These are phyloP conservation scores for Boletus sp. DNA, from an alignment of 1,284 basidiomycete species.

Conservation along the genomic window DNA sequence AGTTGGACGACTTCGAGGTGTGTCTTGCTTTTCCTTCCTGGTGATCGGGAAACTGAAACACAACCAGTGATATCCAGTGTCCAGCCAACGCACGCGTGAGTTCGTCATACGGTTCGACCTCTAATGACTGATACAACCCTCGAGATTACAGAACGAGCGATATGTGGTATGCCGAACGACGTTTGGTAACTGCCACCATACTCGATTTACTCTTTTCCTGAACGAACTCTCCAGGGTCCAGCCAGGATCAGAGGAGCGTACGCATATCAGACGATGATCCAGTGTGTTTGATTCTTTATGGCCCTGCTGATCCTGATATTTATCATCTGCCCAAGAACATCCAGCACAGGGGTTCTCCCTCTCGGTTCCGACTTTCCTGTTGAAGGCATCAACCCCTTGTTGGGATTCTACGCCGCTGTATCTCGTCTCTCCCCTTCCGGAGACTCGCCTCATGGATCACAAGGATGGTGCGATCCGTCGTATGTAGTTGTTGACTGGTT, in stretches of 20 bases:
- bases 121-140: background rate
- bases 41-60: background rate
- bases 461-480: slow-evolving; percentile 64
- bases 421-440: slow-evolving; percentile 69
- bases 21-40: slow-evolving; percentile 20
- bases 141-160: slow-evolving; percentile 66
- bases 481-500: background rate
- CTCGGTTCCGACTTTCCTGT: slow-evolving; percentile 93
- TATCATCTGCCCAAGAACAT: slow-evolving; percentile 25
- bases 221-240: slow-evolving; percentile 53
- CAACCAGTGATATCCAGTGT: slow-evolving; percentile 81
- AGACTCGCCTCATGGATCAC: slow-evolving; percentile 75
- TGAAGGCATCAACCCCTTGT: slow-evolving; percentile 75
- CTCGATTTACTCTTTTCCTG: background rate
- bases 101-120: background rate
- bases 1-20: slow-evolving; percentile 71
- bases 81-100: slow-evolving; percentile 89
- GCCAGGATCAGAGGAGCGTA: slow-evolving; percentile 84
- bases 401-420: slow-evolving; percentile 87
- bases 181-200: slow-evolving; percentile 53
- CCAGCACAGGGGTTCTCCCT: slow-evolving; percentile 58
- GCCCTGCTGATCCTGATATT: background rate
- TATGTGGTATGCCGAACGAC: slow-evolving; percentile 86
- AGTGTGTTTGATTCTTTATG: slow-evolving; percentile 42
- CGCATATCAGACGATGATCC: slow-evolving; percentile 77